A percentile compares a stretch with the other conserved stretches of the same genome.
Evolutionary conservation across 371 early-diverging fungal species (phyloP).

Genomic region (Catenaria anguillulae): DNA sequence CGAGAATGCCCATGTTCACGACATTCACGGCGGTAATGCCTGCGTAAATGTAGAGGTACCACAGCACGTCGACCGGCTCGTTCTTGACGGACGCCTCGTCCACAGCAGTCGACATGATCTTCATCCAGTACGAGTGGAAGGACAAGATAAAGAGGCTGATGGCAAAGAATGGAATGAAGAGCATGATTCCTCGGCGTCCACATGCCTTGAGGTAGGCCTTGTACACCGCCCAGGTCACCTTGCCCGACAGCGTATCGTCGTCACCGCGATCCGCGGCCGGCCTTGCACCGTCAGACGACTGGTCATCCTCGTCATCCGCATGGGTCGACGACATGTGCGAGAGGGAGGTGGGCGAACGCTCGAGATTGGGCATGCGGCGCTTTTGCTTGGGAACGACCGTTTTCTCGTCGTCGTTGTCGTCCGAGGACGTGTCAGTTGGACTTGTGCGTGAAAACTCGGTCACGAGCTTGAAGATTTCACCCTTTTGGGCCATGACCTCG

Average conservation of each 20-base stretch:
- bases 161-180: neutral
- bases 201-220: slow-evolving; percentile 42
- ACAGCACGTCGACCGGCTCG: neutral
- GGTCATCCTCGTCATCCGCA: too few species aligned
- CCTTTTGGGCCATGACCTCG: slow-evolving; percentile 37
- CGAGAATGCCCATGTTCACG: neutral
- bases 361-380: too few species aligned
- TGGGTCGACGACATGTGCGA: too few species aligned
- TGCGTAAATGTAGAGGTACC: neutral
- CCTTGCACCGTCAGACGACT: too few species aligned
- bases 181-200: slow-evolving; percentile 15
- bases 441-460: neutral
- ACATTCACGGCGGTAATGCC: neutral
- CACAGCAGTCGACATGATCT: neutral
- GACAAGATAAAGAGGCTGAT: neutral
- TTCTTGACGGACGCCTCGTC: neutral
- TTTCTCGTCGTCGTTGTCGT: too few species aligned
- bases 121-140: neutral
- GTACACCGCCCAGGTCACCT: slow-evolving; percentile 55
- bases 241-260: slow-evolving; percentile 25
- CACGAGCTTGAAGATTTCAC: slow-evolving; percentile 19
- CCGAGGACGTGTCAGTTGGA: too few species aligned
- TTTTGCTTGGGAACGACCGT: slow-evolving; percentile 32
- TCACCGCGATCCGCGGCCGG: slow-evolving; percentile 35
- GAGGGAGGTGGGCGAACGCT: neutral